These are phyloP conservation scores for Neonothopanus nambi DNA, from an alignment of 1,284 basidiomycete genomes.

Conservation along the genomic window DNA sequence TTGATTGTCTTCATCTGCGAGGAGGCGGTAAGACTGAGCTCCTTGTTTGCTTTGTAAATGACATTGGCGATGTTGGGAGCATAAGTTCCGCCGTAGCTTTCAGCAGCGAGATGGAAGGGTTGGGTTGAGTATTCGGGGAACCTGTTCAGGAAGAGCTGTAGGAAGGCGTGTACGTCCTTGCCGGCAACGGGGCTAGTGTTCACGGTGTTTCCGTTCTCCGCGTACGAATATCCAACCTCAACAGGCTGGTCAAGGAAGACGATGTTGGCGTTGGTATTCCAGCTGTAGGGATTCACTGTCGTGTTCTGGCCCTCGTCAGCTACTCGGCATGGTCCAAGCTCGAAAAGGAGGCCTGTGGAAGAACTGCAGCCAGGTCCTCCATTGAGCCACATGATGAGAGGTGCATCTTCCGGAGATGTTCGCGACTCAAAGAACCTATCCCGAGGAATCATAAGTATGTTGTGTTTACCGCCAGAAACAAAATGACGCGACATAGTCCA, in stretches of 20 bases:
- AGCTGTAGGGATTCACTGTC: constrained; percentile 57
- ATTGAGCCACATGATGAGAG: constrained; percentile 65
- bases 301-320: constrained; percentile 55
- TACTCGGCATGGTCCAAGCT: constrained; percentile 63
- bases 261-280: constrained; percentile 66
- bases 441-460: constrained; percentile 45
- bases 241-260: constrained; percentile 64
- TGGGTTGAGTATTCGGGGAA: constrained; percentile 67
- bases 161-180: constrained; percentile 87
- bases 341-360: constrained; percentile 70
- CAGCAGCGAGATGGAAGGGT: constrained; percentile 73
- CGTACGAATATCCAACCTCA: too few species aligned
- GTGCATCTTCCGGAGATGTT: constrained; percentile 54
- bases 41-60: constrained; percentile 76
- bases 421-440: constrained; percentile 67
- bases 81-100: constrained; percentile 82
- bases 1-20: constrained; percentile 62
- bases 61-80: constrained; percentile 77
- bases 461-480: neutral
- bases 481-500: neutral
- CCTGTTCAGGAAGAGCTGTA: constrained; percentile 80
- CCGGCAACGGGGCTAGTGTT: constrained; percentile 74
- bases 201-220: constrained; percentile 69
- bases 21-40: constrained; percentile 33
- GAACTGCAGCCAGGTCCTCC: constrained; percentile 69